phyloP scores from a whole-genome alignment of 2,329 filamentous ascomycete genomes.

The Diaporthe capsici region DNA sequence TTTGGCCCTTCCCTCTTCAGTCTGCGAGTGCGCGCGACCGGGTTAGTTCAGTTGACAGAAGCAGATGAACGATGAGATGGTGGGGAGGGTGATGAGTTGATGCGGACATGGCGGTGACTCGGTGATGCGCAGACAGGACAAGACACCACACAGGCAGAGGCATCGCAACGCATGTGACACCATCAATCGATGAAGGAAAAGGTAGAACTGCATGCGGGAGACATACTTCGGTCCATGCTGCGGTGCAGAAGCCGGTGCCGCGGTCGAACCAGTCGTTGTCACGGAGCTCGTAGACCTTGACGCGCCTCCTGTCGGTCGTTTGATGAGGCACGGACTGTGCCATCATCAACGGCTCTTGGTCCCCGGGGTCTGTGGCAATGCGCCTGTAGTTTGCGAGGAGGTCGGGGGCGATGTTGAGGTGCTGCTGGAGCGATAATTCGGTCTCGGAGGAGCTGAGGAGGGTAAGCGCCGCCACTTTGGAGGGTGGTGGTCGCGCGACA shows the following conservation, averaged over 20 bases:
- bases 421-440: conserved; percentile 72
- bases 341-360: conserved; percentile 76
- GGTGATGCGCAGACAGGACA: neutral
- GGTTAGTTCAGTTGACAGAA: conserved; percentile 44
- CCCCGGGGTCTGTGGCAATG: conserved; percentile 64
- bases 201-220: neutral
- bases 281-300: conserved; percentile 98
- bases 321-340: conserved; percentile 79
- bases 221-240: conserved; percentile 80
- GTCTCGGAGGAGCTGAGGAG: conserved; percentile 67
- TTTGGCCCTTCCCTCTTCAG: conserved; percentile 74
- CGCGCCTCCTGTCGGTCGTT: conserved; percentile 79
- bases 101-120: neutral
- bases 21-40: conserved; percentile 53
- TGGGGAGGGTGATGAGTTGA: neutral
- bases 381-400: conserved; percentile 63
- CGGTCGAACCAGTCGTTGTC: conserved; percentile 99
- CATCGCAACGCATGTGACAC: neutral
- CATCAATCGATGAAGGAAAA: neutral
- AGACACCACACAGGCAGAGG: neutral
- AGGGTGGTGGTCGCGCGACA: conserved; percentile 49
- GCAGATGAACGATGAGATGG: neutral
- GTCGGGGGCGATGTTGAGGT: conserved; percentile 69
- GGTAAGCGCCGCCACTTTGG: conserved; percentile 69
- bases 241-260: conserved; percentile 95